Base-by-base conservation (phyloP, 306 rosid genomes). In the Lotus japonicus region DNA sequence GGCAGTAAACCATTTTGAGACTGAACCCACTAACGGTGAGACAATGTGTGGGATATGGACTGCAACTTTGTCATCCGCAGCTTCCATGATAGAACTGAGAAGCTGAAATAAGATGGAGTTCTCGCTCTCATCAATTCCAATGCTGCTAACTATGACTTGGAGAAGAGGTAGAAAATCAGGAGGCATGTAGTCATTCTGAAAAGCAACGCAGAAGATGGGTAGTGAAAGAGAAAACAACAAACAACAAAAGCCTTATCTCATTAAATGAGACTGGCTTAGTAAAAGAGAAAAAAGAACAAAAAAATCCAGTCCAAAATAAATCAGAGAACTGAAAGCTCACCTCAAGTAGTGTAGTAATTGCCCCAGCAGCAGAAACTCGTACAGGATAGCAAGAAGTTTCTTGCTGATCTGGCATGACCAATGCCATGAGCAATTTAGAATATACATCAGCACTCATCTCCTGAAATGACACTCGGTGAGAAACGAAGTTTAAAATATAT, bases 111-210 rank as follows among this genome's bases (percentile, higher is more conserved):
- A 75, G 72, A 80, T 65, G 59, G 95, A 87, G 85, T 57, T 79
- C 77, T 89, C 97, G 68, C 72, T 83, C 68, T 85, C 97, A 48
- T 80, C 78, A 57, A 69, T 61, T 70, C 86, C 85, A 44, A 92
- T 82, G 76, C 84, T 82, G 38, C 74, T 70, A n/a, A 87, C 70
- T 14, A 92, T 78, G 65, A 84, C 92, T 87, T 89, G 90, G 79
- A 92, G 88, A 80, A 92, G 83, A 33, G 97, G 92, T 63, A 92
- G 82, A 89, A 95, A 89, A 68, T 92, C 90, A 31, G 96, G 97
- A 56, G 97, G 97, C 72, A 72, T 70, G 79, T 87, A 92, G 55
- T 89, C 96, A 71, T 87, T 89, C 97, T 92, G 95, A 78, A 78
- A 78, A 80, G 56, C 64, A 67, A 73, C 55, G 71, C 6, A 60